Base-by-base conservation (phyloP, 1,284 basidiomycete species). In the Hymenochaete sp. region DNA sequence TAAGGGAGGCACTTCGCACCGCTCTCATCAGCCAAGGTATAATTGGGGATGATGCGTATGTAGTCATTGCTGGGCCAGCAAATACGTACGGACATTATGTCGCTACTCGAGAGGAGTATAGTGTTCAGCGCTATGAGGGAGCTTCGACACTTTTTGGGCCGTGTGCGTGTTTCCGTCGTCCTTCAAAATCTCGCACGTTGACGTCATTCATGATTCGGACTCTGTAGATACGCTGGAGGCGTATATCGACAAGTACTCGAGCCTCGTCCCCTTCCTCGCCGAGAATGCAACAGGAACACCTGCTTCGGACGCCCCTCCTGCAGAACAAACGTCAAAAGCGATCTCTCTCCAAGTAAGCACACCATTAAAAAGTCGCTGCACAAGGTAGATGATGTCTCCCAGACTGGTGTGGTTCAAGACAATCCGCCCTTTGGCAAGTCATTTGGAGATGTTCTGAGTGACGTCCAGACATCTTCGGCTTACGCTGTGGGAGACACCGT, bases 11-110 rank as follows among this genome's bases (percentile, higher is more conserved):
- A 0, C 57, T 89, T 32, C 75, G 81, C 22, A 66, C 74, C 24
- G 61, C 71, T 57, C 68, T 90, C 39, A 79, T 84, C 48, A 71
- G 75, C 0, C 66, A 72, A 29, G 77, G 75, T 2, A 63, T 87
- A 40, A 60, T 90, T 47, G 75, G 72, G 29, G 60, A 75, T 18
- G 68, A 78, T 53, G 83, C 80, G 3, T 82, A 84, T 53, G 79
- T 88, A 47, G 82, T 86, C 37, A 64, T 85, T 44, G 78, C 81
- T 14, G 87, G 86, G 4, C 87, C 87, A 13, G 84, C 83, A 0
- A 88, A 88, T 53, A 84, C 83, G 8, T 90, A 89, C 55, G 75
- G 67, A 0, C 84, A 87, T 61, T 89, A 88, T 57, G 68, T 88
- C 43, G 67, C 81, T 1, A 89, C 86, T 14, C 67, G 67, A 4